Percentiles rank a stretch among this genome's conserved stretches.
Evolutionary conservation across 2,329 filamentous ascomycete species (phyloP).

Genomic region (Ophiostoma perfectum): DNA sequence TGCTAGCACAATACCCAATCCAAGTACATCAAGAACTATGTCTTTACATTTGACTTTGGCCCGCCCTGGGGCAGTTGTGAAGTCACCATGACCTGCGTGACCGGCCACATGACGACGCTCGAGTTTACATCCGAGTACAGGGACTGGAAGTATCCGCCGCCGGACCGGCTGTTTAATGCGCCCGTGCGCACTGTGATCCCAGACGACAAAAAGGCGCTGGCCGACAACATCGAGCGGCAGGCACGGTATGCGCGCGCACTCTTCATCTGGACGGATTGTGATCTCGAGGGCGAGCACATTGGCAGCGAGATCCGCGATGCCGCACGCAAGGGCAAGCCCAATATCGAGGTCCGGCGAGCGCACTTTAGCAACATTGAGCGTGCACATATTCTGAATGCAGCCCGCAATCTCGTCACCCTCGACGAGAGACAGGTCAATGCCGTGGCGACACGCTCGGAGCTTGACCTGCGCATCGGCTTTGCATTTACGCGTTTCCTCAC

Average conservation of each 20-base stretch:
- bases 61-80: conserved; percentile 71
- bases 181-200: conserved; percentile 62
- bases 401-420: conserved; percentile 66
- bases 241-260: conserved; percentile 67
- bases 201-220: conserved; percentile 73
- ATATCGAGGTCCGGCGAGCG: conserved; percentile 76
- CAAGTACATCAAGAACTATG: conserved; percentile 88
- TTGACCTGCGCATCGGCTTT: conserved; percentile 87
- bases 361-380: conserved; percentile 94
- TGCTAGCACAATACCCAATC: conserved; percentile 65
- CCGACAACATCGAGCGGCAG: conserved; percentile 76
- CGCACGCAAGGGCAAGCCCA: conserved; percentile 66
- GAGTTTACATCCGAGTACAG: conserved; percentile 72
- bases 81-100: conserved; percentile 90
- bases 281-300: conserved; percentile 95
- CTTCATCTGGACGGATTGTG: conserved; percentile 98
- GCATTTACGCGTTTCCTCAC: conserved; percentile 89
- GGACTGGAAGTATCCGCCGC: conserved; percentile 76
- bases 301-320: conserved; percentile 83
- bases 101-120: conserved; percentile 76
- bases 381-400: conserved; percentile 84
- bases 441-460: conserved; percentile 80
- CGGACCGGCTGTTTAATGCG: conserved; percentile 73
- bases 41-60: conserved; percentile 84
- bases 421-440: conserved; percentile 85